phyloP scores from a whole-genome alignment of 2,329 filamentous ascomycete species.

The Pseudogymnoascus sp. region DNA sequence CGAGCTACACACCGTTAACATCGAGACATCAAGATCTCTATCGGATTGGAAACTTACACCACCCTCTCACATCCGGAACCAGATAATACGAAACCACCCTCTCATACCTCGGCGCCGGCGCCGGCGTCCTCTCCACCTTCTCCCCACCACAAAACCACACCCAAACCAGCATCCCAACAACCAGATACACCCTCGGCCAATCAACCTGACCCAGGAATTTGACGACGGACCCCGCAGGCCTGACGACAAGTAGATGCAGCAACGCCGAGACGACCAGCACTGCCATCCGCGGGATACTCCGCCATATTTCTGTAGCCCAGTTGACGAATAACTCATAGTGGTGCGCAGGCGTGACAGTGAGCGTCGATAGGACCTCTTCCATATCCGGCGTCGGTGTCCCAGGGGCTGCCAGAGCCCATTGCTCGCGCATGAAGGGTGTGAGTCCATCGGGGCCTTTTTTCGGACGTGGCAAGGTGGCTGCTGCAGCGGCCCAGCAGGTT shows the following conservation, averaged over 20 bases:
- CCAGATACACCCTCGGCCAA: not conserved
- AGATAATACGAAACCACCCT: conserved; percentile 1
- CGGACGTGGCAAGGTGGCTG: not conserved
- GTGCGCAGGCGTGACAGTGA: not conserved
- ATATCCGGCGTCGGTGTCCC: not conserved
- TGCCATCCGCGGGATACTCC: not conserved
- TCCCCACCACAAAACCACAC: not conserved
- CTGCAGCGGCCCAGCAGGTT: not conserved
- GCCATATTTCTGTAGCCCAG: not conserved
- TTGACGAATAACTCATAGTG: not conserved
- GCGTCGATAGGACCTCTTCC: not conserved
- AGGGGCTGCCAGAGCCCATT: not conserved
- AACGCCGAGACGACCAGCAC: not conserved
- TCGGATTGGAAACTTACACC: not conserved
- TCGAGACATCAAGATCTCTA: not conserved
- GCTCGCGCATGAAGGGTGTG: not conserved
- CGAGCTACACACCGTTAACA: not conserved
- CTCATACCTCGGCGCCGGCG: not conserved
- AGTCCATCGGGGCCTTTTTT: not conserved
- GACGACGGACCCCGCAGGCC: not conserved
- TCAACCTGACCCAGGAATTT: not conserved
- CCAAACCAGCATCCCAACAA: not conserved
- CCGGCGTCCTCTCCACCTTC: not conserved
- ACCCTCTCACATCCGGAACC: not conserved
- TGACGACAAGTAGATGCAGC: not conserved